These are phyloP conservation scores for Flaveria ramosissima DNA, from an alignment of 129 eudicot species.

Conservation along the genomic window DNA sequence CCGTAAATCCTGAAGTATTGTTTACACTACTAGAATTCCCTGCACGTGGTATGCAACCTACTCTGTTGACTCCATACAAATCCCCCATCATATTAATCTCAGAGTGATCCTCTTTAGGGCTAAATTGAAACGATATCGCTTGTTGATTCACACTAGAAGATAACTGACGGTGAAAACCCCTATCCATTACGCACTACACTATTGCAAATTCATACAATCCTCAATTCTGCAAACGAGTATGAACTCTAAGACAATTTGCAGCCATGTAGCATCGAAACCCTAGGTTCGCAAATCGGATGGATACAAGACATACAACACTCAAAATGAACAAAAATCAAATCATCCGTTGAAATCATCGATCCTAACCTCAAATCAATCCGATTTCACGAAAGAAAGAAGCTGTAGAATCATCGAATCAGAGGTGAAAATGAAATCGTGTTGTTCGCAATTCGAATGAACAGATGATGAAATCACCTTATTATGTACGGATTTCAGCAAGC, in stretches of 20 bases:
- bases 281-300: slow-evolving; percentile 27
- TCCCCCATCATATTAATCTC: slow-evolving; percentile 52
- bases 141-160: slow-evolving; percentile 42
- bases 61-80: slow-evolving; percentile 30
- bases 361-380: slow-evolving; percentile 11
- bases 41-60: slow-evolving; percentile 32
- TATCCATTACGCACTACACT: slow-evolving; percentile 28
- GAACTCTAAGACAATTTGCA: too few relatives aligned
- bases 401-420: slow-evolving; percentile 2
- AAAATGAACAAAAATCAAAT: background rate
- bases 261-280: slow-evolving; percentile 20
- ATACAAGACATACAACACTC: slow-evolving; percentile 14
- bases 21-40: slow-evolving; percentile 41
- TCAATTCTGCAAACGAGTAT: too few relatives aligned
- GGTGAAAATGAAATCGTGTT: slow-evolving; percentile 13
- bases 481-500: background rate
- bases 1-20: slow-evolving; percentile 24
- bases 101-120: slow-evolving; percentile 39
- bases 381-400: background rate
- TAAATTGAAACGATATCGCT: slow-evolving; percentile 50
- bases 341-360: slow-evolving; percentile 21
- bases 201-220: background rate
- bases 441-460: background rate
- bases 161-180: slow-evolving; percentile 45
- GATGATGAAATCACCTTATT: background rate